Evolutionary conservation across 257 asterid genomes (phyloP).

Genomic region (Salvia rosmarinus): DNA sequence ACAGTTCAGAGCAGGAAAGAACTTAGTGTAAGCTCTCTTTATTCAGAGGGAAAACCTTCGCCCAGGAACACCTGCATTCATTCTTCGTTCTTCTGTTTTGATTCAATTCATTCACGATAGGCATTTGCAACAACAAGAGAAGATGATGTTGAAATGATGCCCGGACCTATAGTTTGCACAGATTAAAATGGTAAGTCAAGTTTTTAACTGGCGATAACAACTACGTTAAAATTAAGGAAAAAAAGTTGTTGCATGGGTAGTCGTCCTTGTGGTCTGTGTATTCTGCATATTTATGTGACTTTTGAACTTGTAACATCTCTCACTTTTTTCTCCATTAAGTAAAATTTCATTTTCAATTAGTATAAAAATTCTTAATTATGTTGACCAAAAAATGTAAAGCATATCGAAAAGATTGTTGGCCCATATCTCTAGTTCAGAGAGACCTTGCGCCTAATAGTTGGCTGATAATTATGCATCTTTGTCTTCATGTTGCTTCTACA

Average conservation of each 20-base stretch:
- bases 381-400: not conserved
- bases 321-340: not conserved
- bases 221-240: conserved; percentile 13
- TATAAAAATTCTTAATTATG: conserved; percentile 1
- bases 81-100: conserved; percentile 2
- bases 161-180: not conserved
- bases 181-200: not conserved
- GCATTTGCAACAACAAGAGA: conserved; percentile 21
- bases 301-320: conserved; percentile 21
- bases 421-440: not conserved
- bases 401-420: not conserved
- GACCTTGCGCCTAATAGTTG: not conserved
- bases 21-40: not conserved
- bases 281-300: not conserved
- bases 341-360: not conserved
- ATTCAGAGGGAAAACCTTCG: not conserved
- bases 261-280: not conserved
- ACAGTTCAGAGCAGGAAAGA: not conserved
- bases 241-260: not conserved
- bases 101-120: conserved; percentile 10
- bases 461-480: conserved; percentile 18
- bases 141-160: conserved; percentile 1
- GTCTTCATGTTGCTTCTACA: conserved; percentile 6
- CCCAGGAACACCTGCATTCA: too few relatives aligned
- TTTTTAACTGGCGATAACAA: not conserved